These are phyloP conservation scores for Suillus luteus DNA, from an alignment of 768 basidiomycete species.

Conservation along the genomic window DNA sequence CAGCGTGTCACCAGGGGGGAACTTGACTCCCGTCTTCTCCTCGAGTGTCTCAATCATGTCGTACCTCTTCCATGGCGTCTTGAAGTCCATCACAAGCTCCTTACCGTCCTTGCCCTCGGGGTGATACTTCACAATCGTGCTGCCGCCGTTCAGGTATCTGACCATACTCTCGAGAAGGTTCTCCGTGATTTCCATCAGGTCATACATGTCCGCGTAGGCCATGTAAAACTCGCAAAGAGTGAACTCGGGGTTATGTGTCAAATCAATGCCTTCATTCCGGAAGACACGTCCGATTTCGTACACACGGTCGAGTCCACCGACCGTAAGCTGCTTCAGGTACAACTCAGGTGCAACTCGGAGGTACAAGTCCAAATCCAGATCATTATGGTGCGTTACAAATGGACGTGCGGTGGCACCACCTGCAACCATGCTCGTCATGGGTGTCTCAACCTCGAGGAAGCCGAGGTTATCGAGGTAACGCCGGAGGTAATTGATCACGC, in stretches of 20 bases:
- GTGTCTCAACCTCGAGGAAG: conserved; percentile 99
- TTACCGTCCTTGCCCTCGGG: conserved; percentile 91
- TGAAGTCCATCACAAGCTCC: conserved; percentile 80
- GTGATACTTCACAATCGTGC: conserved; percentile 80
- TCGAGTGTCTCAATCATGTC: conserved; percentile 98
- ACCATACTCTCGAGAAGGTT: conserved; percentile 88
- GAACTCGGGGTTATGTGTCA: conserved; percentile 99
- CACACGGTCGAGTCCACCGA: conserved; percentile 96
- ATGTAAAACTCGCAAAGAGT: conserved; percentile 99
- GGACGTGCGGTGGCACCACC: conserved; percentile 99
- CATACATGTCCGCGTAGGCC: conserved; percentile 99
- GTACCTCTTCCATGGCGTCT: conserved; percentile 95
- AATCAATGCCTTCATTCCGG: conserved; percentile 97
- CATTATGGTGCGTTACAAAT: conserved; percentile 98
- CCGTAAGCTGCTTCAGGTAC: conserved; percentile 96
- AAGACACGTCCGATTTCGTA: conserved; percentile 99
- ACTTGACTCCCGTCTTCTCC: conserved; percentile 87
- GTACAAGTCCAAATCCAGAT: conserved; percentile 93
- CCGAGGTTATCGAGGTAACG: conserved; percentile 88
- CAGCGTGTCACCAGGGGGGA: conserved; percentile 90
- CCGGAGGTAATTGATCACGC: conserved; percentile 90
- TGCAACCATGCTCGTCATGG: conserved; percentile 94
- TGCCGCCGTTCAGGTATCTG: conserved; percentile 78
- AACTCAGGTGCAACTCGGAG: conserved; percentile 97
- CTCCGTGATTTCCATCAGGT: conserved; percentile 97